Evolutionary conservation across 1,139 yeast genomes (phyloP).

Genomic region (Diutina rugosa): DNA sequence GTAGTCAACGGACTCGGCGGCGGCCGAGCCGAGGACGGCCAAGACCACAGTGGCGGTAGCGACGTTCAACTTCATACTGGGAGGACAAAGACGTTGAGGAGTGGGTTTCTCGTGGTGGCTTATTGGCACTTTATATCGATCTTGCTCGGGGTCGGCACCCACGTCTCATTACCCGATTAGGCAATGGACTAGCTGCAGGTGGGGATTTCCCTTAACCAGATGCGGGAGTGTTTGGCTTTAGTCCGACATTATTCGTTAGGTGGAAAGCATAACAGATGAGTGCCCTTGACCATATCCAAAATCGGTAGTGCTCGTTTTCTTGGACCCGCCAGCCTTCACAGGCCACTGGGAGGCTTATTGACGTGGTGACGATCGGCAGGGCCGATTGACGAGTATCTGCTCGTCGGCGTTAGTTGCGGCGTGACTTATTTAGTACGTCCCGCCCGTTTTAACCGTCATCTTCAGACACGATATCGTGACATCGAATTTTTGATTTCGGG

Average conservation of each 20-base stretch:
- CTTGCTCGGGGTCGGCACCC: not conserved
- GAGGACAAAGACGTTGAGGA: not conserved
- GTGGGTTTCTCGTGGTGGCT: not conserved
- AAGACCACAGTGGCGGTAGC: constrained; percentile 1
- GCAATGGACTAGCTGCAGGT: not conserved
- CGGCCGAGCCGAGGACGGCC: not conserved
- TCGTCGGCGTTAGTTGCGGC: too few relatives aligned
- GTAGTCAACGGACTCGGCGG: not conserved
- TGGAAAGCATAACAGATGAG: not conserved
- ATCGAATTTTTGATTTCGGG: not conserved
- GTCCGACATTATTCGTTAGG: not conserved
- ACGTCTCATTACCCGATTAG: not conserved
- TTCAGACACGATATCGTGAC: too few relatives aligned
- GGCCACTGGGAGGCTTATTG: not conserved
- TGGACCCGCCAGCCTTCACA: not conserved
- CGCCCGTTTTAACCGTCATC: too few relatives aligned
- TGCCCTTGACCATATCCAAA: not conserved
- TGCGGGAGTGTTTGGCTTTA: not conserved
- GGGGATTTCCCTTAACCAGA: not conserved
- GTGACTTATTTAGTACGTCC: too few relatives aligned
- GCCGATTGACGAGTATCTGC: too few relatives aligned
- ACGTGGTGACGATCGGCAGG: not conserved
- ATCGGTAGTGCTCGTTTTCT: not conserved
- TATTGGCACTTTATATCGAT: not conserved
- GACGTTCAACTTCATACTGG: not conserved